Percentiles rank a stretch among this genome's conserved stretches.
These are phyloP conservation scores for Santalum album DNA, from an alignment of 164 flowering plant species.

Conservation along the genomic window DNA sequence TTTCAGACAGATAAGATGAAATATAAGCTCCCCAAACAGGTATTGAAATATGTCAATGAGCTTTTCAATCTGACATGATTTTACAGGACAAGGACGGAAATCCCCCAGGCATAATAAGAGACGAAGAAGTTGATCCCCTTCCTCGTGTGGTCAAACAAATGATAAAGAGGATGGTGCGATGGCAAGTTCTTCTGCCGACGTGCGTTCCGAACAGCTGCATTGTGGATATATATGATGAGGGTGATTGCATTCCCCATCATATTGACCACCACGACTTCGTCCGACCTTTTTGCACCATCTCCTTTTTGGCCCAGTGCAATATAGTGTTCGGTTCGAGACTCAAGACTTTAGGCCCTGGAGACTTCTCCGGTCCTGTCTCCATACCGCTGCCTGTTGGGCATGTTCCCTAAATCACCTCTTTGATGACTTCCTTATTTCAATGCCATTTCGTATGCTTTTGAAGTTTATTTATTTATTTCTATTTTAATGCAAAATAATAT, in stretches of 20 bases:
- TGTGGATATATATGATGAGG: slow-evolving; percentile 53
- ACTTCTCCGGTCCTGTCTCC: slow-evolving; percentile 43
- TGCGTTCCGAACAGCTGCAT: slow-evolving; percentile 53
- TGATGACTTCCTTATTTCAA: not conserved
- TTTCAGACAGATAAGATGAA: not conserved
- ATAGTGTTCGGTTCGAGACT: slow-evolving; percentile 42
- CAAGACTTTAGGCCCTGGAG: slow-evolving; percentile 29
- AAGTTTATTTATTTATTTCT: not conserved
- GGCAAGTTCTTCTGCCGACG: slow-evolving; percentile 43
- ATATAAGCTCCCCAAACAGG: no score
- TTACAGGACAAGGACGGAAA: slow-evolving; percentile 53
- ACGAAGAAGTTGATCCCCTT: slow-evolving; percentile 57
- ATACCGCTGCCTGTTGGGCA: slow-evolving; percentile 56
- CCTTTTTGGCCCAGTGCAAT: slow-evolving; percentile 43
- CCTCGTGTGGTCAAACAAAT: slow-evolving; percentile 36
- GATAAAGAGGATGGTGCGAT: slow-evolving; percentile 38
- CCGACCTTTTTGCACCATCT: slow-evolving; percentile 51
- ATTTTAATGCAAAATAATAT: no score
- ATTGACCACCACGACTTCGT: slow-evolving; percentile 58
- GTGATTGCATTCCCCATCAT: slow-evolving; percentile 62
- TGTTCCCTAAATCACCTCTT: no score
- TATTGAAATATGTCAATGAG: no score
- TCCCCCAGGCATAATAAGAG: slow-evolving; percentile 53
- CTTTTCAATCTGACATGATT: not conserved
- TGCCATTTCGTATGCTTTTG: not conserved